Percentiles rank a stretch among this genome's conserved stretches.
phyloP scores from a whole-genome alignment of 2,329 filamentous ascomycete species.

The Cercospora sp. region DNA sequence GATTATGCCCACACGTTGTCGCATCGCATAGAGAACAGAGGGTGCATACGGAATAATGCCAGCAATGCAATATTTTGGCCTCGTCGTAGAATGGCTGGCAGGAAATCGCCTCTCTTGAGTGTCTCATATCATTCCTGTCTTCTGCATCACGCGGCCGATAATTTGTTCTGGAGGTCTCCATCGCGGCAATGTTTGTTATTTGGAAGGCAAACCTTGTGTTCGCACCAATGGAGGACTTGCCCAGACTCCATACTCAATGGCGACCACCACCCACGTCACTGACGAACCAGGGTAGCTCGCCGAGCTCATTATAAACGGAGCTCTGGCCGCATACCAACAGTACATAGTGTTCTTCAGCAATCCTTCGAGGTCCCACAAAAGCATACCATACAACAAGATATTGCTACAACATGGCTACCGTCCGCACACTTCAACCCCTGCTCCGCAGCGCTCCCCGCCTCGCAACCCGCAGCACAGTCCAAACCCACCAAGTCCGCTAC shows the following conservation, averaged over 20 bases:
- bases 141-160: not conserved
- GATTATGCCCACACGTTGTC: not conserved
- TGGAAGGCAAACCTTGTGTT: not conserved
- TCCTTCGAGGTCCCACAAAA: not conserved
- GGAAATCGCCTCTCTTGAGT: not conserved
- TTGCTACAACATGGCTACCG: not conserved
- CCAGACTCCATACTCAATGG: not conserved
- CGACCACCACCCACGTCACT: not conserved
- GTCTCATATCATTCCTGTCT: not conserved
- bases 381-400: not conserved
- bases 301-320: not conserved
- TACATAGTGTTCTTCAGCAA: not conserved
- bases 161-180: not conserved
- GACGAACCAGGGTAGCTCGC: not conserved
- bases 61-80: not conserved
- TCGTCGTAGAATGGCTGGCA: not conserved
- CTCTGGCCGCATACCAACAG: not conserved
- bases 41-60: not conserved
- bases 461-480: not conserved
- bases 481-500: slow-evolving; percentile 19
- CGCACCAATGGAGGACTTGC: not conserved
- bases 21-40: not conserved
- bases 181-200: not conserved
- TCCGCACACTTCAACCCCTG: not conserved
- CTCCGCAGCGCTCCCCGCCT: not conserved